A percentile compares a stretch with the other conserved stretches of the same genome.
phyloP scores from a whole-genome alignment of 1,139 yeast genomes.

The Suhomyces taliae region DNA sequence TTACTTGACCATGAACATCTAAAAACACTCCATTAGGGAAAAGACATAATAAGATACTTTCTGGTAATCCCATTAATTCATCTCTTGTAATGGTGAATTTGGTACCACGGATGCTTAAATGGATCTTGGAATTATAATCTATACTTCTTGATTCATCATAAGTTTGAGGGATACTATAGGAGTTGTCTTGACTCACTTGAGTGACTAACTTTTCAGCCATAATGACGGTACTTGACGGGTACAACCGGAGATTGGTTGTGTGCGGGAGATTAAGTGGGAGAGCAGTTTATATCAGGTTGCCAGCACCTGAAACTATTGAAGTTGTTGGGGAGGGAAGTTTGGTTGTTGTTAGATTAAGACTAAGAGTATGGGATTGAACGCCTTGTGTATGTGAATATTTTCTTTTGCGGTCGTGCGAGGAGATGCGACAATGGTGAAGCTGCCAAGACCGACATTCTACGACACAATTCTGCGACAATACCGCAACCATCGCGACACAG shows the following conservation, averaged over 20 bases:
- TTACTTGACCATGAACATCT: conserved; percentile 72
- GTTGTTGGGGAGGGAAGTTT: too few species aligned
- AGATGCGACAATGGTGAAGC: background rate
- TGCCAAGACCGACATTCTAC: background rate
- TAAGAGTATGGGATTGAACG: too few species aligned
- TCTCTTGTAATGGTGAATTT: conserved; percentile 76
- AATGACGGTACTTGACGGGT: background rate
- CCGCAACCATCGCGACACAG: background rate
- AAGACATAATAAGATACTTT: conserved; percentile 78
- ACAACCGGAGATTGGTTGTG: background rate
- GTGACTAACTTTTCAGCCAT: conserved; percentile 56
- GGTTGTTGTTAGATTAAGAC: too few species aligned
- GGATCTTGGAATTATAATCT: conserved; percentile 64
- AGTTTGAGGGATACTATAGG: conserved; percentile 21
- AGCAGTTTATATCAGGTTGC: conserved; percentile 9
- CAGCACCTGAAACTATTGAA: conserved; percentile 12
- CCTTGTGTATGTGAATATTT: too few species aligned
- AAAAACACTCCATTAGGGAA: conserved; percentile 90
- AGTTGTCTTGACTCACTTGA: conserved; percentile 58
- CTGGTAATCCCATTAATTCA: conserved; percentile 88
- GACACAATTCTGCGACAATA: background rate
- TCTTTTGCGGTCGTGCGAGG: background rate
- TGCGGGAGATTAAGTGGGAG: background rate
- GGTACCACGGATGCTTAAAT: conserved; percentile 63
- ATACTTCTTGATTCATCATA: conserved; percentile 27